Evolutionary conservation across 2,329 filamentous ascomycete genomes (phyloP).

Genomic region (Colletotrichum sp.): DNA sequence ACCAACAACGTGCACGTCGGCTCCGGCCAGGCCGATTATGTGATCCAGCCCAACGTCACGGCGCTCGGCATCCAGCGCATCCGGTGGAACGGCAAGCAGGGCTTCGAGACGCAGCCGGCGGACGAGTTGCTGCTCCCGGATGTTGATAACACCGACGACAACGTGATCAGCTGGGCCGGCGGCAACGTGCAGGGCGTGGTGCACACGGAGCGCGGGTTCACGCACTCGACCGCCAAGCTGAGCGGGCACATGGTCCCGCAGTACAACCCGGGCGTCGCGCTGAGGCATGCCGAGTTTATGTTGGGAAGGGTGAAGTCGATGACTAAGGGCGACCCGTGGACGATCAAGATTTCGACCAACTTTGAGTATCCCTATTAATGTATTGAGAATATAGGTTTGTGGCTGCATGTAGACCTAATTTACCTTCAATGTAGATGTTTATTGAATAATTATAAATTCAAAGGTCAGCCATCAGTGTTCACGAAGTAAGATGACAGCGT

Average conservation of each 20-base stretch:
- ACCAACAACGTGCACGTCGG: conserved; percentile 76
- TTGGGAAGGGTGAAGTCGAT: conserved; percentile 66
- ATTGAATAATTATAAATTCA: not conserved
- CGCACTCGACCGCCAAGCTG: conserved; percentile 67
- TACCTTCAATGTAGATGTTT: not conserved
- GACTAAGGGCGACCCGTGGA: not conserved
- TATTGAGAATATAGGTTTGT: not conserved
- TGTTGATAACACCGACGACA: conserved; percentile 26
- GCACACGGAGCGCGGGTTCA: conserved; percentile 78
- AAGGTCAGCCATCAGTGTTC: not conserved
- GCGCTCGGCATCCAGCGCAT: conserved; percentile 79
- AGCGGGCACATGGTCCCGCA: conserved; percentile 74
- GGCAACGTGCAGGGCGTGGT: conserved; percentile 72
- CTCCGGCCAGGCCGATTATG: conserved; percentile 73
- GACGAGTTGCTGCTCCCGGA: conserved; percentile 71
- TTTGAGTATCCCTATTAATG: conserved; percentile 3
- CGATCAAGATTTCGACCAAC: not conserved
- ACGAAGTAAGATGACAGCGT: not conserved
- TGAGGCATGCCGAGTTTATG: conserved; percentile 76
- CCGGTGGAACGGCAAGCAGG: conserved; percentile 75
- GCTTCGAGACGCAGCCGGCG: conserved; percentile 66
- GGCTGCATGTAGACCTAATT: not conserved
- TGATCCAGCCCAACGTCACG: conserved; percentile 71
- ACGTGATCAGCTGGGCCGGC: conserved; percentile 53
- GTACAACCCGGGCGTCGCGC: conserved; percentile 71